Base-by-base conservation (phyloP, 768 basidiomycete genomes). In the Udeniomyces megalosporus region DNA sequence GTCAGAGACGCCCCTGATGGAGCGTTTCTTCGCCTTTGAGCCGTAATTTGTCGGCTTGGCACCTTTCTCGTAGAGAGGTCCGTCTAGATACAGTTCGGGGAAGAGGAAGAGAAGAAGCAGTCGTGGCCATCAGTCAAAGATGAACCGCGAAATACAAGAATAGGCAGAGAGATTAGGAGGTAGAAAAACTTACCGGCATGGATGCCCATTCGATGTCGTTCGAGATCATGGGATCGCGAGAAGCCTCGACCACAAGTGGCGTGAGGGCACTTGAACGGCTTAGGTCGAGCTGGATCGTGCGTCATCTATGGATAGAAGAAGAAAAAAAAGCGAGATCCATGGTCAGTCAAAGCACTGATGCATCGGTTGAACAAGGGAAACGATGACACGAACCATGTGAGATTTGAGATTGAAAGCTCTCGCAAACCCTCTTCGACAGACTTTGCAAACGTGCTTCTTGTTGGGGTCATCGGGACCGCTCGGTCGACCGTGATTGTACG, bases 401-500 rank as follows among this genome's bases (percentile, higher is more conserved):
- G 70, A 92, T 77, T 96, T 96, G 62, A 96, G 75, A 69, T 96
- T 96, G 74, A 87, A 95, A 2, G 89, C 89, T 29, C 91, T 79
- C 12, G 90, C 91, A 68, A 96, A 96, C 1, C 86, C 92, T 22
- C 63, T 50, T 8, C 49, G 49, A 53, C 63, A 65, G 35, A 60
- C 53, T 7, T 44, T n/a, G 47, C 63, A 65, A 17, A 65, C 45
- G 42, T 65, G 63, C 42, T 57, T 51, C 47, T 60, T 65, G 44
- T 59, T 65, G 20, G 58, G 58, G 42, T 47, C 44, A 10, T 44
- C 55, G 0, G 22, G 35, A 1, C 11, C 38, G 46, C 46, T 28
- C 5, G 24, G 10, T 5, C 29, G 49, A 2, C 35, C n/a, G 15
- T 24, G 22, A 22, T 24, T 28, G 55, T 26, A 44, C 24, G 42